Evolutionary conservation across 73 alveolate genomes (phyloP).

Genomic region (Diophrys appendiculata): DNA sequence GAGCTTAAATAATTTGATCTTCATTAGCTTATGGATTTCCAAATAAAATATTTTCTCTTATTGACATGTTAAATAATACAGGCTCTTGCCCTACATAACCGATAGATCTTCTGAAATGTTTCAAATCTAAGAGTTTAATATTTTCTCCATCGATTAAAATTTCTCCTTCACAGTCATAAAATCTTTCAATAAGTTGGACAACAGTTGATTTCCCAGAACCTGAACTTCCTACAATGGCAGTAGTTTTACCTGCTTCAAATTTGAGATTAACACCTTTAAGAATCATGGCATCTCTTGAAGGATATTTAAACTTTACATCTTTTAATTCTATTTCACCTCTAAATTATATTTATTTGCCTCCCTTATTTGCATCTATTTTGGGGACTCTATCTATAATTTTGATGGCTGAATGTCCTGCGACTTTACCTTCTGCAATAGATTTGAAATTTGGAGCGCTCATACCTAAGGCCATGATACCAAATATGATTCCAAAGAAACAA

Average conservation of each 20-base stretch:
- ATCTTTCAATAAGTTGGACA: constrained; percentile 74
- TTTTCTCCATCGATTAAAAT: constrained; percentile 62
- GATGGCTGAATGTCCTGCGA: constrained; percentile 57
- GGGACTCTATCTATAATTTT: constrained; percentile 71
- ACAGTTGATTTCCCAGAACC: constrained; percentile 82
- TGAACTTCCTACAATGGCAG: constrained; percentile 82
- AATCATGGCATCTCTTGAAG: constrained; percentile 43
- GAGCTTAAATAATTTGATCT: constrained; percentile 68
- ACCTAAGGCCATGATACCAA: constrained; percentile 68
- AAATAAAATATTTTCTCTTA: constrained; percentile 80
- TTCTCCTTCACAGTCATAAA: constrained; percentile 71
- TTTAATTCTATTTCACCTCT: constrained; percentile 51
- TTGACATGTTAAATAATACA: constrained; percentile 86
- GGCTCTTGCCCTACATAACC: constrained; percentile 93
- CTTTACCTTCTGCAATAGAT: constrained; percentile 64
- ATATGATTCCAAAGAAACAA: constrained; percentile 61
- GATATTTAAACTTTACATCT: constrained; percentile 57
- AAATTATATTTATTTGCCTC: constrained; percentile 11
- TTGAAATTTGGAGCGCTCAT: constrained; percentile 63
- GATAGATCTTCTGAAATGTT: constrained; percentile 58
- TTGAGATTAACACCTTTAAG: constrained; percentile 20
- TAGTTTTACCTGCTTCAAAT: constrained; percentile 59
- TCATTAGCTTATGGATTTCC: constrained; percentile 80
- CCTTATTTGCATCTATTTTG: constrained; percentile 33
- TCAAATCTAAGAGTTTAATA: constrained; percentile 61